These are phyloP conservation scores for Solanum rostratum DNA, from an alignment of 257 asterid species.

Conservation along the genomic window DNA sequence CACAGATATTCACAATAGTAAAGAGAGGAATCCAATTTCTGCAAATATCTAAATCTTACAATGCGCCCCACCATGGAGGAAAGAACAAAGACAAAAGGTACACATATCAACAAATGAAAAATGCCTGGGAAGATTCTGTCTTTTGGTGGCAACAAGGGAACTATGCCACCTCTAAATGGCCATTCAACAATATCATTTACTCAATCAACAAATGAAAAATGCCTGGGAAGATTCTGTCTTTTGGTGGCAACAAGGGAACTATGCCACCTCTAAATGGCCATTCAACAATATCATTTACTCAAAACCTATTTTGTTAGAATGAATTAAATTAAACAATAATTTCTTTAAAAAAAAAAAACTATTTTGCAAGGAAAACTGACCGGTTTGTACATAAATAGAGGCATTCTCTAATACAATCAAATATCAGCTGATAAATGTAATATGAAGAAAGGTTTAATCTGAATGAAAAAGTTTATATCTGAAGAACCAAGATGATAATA, in stretches of 20 bases:
- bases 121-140: background rate
- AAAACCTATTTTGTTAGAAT: background rate
- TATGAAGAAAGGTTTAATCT: background rate
- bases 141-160: background rate
- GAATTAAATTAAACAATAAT: background rate
- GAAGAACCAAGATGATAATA: background rate
- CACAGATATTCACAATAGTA: constrained; percentile 9
- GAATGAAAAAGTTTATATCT: background rate
- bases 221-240: no score
- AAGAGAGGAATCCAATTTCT: constrained; percentile 3
- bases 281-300: background rate
- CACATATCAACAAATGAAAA: background rate
- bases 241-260: background rate
- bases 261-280: background rate
- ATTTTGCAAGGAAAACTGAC: background rate
- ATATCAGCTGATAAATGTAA: background rate
- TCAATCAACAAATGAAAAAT: no score
- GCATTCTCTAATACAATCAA: background rate
- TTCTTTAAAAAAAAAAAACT: background rate
- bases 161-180: background rate
- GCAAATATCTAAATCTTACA: background rate
- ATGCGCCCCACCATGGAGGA: background rate
- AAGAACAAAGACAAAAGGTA: background rate
- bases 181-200: background rate
- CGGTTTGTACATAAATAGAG: background rate